Base-by-base conservation (phyloP, 495 filamentous ascomycete species). In the Trichoderma gamsii region DNA sequence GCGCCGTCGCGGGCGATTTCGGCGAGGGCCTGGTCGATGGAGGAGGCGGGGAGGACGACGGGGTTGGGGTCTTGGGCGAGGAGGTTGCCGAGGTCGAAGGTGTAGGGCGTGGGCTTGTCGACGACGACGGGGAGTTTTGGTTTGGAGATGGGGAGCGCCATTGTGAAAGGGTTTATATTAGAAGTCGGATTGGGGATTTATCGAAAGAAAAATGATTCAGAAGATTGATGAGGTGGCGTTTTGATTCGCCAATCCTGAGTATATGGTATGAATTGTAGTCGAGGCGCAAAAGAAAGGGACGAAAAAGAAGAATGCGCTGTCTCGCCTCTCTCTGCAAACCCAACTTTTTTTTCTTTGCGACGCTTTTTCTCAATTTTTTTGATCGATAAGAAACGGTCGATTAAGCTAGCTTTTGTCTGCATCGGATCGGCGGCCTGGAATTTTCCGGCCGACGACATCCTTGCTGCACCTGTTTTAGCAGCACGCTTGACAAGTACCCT, bases 81-180 rank as follows among this genome's bases (percentile, higher is more conserved):
- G 68, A 97, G 87, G 75, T 94, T 86, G 70, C 92, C 93, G 15
- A 97, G 87, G 79, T 97, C 92, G 83, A 96, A 97, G 75, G 89
- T 92, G 82, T 94, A 94, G 52, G 92, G 93, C 1, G 87, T 96
- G 0, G 92, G 90, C 76, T 93, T 93, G 35, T 86, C 81, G 77
- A 93, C 90, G 11, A 83, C 88, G 68, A 93, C 84, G 65, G 79
- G 75, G 69, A 82, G 80, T 72, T 82, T 82, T 66, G 77, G 70
- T 67, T 69, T 73, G 13, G 68, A 46, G 35, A 72, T 63, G 65
- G 74, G 27, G 68, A 72, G 66, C 63, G 79, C 70, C 79, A 81
- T 82, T 66, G 59, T 74, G 73, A 21, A 65, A 38, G 35, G 32
- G 8, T 38, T 38, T 38, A 29, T 29, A 29, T 29, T 29, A 29